Base-by-base conservation (phyloP, 164 flowering plant species). In the Chimonanthus salicifolius region DNA sequence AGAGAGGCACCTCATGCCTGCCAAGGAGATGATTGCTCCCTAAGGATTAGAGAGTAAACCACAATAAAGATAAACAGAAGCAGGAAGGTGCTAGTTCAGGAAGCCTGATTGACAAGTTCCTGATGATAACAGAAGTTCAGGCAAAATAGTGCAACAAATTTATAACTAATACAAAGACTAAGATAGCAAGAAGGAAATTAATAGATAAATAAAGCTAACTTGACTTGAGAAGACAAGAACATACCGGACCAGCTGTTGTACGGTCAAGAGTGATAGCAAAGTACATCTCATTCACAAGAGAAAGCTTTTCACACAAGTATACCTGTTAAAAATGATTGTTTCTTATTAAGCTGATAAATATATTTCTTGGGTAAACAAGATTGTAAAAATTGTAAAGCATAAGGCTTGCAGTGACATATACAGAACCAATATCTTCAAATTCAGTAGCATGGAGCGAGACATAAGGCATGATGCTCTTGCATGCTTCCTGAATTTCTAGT, bases 241-340 rank as follows among this genome's bases (percentile, higher is more conserved):
- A 64, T 63, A 72, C 74, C 9, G 74, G 99, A 43, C 99, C 99
- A 85, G 97, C 94, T 81, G 94, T 80, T 79, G 78, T 83, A 68
- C 99, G 94, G 78, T 95, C 99, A 68, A 95, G 87, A 63, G 91
- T 93, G 81, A 95, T 95, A 58, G 99, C 94, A 78, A 95, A 95
- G 86, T 95, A 95, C 98, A 95, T 95, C 87, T 95, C 99, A 77
- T 93, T 93, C 54, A 88, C 88, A 69, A 95, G 95, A 5, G 97
- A 93, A 73, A 95, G 47, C 84, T 93, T 95, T 75, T 93, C 85
- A 70, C 94, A 90, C 85, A 95, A 80, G 80, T 93, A 95, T 11
- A 72, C 74, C 74, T 72, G 74, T n/a, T 48, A 33, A 62, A 72
- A 72, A 20, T 3, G 33, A 13, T 71, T 3, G 43, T 2, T 47